A percentile compares a stretch with the other conserved stretches of the same genome.
Conservation (phyloP, 1,139 yeast species). For the Blastobotrys indianensis region DNA sequence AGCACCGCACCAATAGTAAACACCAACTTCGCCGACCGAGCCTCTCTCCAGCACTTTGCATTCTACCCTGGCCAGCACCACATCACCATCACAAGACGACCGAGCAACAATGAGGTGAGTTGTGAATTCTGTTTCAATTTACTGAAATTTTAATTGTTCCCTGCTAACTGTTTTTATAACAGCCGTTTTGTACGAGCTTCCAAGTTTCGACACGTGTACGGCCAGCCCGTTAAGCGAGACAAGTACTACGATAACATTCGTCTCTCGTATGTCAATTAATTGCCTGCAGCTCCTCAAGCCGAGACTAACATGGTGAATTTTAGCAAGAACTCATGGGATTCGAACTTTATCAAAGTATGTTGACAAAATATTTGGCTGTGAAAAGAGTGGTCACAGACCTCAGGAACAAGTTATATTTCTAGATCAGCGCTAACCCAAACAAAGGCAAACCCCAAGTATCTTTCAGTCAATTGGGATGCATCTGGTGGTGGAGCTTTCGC, state of each 20-base stretch:
- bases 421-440: background rate
- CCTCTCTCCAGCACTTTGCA: background rate
- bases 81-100: conserved; percentile 1
- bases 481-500: conserved; percentile 98
- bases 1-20: too few species aligned
- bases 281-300: background rate
- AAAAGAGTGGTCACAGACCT: background rate
- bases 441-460: conserved; percentile 68
- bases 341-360: conserved; percentile 62
- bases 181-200: conserved; percentile 91
- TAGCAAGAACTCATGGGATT: conserved; percentile 94
- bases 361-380: conserved; percentile 12
- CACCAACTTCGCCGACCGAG: background rate
- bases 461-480: conserved; percentile 87
- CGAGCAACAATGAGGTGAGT: conserved; percentile 8
- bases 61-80: background rate
- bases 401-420: too few species aligned
- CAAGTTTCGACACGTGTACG: conserved; percentile 91
- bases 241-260: conserved; percentile 77
- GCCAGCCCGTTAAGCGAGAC: conserved; percentile 86
- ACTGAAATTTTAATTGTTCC: too few species aligned
- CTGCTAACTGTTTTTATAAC: too few species aligned
- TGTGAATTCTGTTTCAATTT: background rate
- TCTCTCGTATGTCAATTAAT: conserved; percentile 28
- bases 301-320: conserved; percentile 29